These are phyloP conservation scores for Vigna radiata DNA, from an alignment of 306 rosid genomes.

Conservation along the genomic window DNA sequence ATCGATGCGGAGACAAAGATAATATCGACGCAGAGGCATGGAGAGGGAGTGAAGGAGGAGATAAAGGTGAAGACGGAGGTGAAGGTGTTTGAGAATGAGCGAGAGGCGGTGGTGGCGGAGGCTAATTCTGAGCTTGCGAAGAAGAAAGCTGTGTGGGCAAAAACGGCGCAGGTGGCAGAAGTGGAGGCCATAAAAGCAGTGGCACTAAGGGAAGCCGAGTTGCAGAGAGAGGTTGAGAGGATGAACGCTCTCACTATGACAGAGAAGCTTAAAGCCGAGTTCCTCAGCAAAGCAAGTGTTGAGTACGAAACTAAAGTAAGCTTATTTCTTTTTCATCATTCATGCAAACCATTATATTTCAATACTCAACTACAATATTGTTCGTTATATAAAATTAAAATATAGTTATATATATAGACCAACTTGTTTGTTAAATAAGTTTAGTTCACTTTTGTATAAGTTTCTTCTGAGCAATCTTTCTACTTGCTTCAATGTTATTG, in stretches of 20 bases:
- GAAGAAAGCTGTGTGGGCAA: constrained; percentile 41
- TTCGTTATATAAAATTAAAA: too few relatives aligned
- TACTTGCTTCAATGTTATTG: too few relatives aligned
- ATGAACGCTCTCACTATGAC: constrained; percentile 50
- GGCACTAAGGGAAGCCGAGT: constrained; percentile 42
- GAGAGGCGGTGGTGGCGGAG: constrained; percentile 46
- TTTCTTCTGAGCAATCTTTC: too few relatives aligned
- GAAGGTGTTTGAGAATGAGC: constrained; percentile 49
- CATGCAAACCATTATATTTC: too few relatives aligned
- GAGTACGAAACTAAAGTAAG: constrained; percentile 51
- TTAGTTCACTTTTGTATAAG: too few relatives aligned
- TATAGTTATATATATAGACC: too few relatives aligned
- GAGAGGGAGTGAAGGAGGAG: constrained; percentile 47
- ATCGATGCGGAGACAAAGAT: constrained; percentile 49
- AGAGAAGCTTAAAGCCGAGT: constrained; percentile 51
- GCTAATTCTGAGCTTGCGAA: constrained; percentile 45
- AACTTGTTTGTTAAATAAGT: too few relatives aligned
- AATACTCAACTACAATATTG: too few relatives aligned
- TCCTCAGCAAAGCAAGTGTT: constrained; percentile 49
- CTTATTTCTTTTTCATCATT: too few relatives aligned
- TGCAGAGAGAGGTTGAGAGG: constrained; percentile 50
- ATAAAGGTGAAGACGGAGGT: constrained; percentile 40
- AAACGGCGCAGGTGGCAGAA: constrained; percentile 43
- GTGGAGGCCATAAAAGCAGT: constrained; percentile 48
- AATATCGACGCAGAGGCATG: constrained; percentile 15